phyloP scores from a whole-genome alignment of 1,284 basidiomycete species.

The Cryptococcus hybrid region DNA sequence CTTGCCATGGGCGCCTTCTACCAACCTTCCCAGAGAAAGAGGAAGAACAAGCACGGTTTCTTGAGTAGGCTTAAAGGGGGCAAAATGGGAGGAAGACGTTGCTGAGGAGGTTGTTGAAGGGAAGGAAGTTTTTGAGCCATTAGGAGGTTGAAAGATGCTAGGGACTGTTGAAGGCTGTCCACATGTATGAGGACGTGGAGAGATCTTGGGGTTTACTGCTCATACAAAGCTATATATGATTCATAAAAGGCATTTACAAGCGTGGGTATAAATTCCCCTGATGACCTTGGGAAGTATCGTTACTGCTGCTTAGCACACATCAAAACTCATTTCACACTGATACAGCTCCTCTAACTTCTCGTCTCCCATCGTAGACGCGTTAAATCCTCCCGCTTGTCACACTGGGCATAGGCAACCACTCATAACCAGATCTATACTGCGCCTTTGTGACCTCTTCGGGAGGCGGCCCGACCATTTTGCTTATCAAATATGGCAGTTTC shows the following conservation, averaged over 20 bases:
- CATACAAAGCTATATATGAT: neutral
- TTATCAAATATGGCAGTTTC: conserved; percentile 43
- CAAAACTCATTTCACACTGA: too few species aligned
- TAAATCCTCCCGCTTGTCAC: too few species aligned
- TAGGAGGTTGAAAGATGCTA: conserved; percentile 27
- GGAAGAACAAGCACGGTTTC: conserved; percentile 87
- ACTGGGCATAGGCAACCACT: too few species aligned
- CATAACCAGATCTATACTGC: neutral
- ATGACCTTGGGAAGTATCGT: too few species aligned
- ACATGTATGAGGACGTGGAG: too few species aligned
- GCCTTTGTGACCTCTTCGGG: conserved; percentile 27
- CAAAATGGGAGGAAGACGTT: conserved; percentile 60
- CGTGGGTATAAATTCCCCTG: too few species aligned
- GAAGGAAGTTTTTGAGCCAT: conserved; percentile 61
- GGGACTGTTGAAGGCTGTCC: neutral
- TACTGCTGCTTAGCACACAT: too few species aligned
- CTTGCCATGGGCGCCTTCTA: conserved; percentile 66
- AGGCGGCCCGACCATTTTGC: conserved; percentile 43
- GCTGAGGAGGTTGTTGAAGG: conserved; percentile 58
- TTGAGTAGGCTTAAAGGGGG: conserved; percentile 65
- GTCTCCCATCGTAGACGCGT: too few species aligned
- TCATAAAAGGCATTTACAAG: too few species aligned
- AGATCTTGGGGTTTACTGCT: neutral
- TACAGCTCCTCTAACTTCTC: too few species aligned
- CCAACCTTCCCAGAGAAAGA: conserved; percentile 81